Conservation (phyloP, 805 yeast species). For the Metschnikowia baotianmanensis region DNA sequence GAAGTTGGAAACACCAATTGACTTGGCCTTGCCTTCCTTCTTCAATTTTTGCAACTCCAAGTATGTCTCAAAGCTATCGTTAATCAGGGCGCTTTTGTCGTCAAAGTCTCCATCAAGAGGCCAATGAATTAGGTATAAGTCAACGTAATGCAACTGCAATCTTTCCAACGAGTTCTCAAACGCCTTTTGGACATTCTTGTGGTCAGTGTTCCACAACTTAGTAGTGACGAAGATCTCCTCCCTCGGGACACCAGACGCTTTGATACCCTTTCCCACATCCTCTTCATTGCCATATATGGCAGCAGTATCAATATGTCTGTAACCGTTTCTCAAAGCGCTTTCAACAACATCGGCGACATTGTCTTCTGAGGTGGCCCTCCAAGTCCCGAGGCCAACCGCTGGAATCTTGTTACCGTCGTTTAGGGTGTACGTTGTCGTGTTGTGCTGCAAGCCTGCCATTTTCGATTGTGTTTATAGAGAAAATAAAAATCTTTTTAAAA, state of each 20-base stretch:
- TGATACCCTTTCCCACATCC: conserved; percentile 18
- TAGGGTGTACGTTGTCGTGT: conserved; percentile 11
- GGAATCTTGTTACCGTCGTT: conserved; percentile 18
- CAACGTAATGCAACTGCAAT: conserved; percentile 64
- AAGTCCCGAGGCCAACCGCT: conserved; percentile 40
- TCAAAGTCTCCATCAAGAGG: conserved; percentile 41
- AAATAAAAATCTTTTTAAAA: too few species aligned
- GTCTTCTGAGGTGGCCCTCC: conserved; percentile 55
- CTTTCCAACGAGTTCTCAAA: conserved; percentile 58
- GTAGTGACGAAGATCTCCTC: conserved; percentile 68
- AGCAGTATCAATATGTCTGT: conserved; percentile 21
- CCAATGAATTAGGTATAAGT: conserved; percentile 63
- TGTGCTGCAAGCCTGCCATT: conserved; percentile 14
- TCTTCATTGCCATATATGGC: conserved; percentile 17
- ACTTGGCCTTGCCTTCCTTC: conserved; percentile 48
- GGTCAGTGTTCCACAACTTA: conserved; percentile 63
- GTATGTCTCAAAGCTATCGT: conserved; percentile 33
- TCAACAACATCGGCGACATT: conserved; percentile 53
- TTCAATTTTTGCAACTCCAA: conserved; percentile 50
- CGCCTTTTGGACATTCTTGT: conserved; percentile 52
- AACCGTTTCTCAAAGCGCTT: conserved; percentile 48
- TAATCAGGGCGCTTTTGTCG: conserved; percentile 24
- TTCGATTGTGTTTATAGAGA: neutral
- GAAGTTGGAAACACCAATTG: conserved; percentile 58
- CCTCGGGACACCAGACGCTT: conserved; percentile 40